phyloP scores from a whole-genome alignment of 1,139 yeast genomes.

The Geotrichum histeridarum region DNA sequence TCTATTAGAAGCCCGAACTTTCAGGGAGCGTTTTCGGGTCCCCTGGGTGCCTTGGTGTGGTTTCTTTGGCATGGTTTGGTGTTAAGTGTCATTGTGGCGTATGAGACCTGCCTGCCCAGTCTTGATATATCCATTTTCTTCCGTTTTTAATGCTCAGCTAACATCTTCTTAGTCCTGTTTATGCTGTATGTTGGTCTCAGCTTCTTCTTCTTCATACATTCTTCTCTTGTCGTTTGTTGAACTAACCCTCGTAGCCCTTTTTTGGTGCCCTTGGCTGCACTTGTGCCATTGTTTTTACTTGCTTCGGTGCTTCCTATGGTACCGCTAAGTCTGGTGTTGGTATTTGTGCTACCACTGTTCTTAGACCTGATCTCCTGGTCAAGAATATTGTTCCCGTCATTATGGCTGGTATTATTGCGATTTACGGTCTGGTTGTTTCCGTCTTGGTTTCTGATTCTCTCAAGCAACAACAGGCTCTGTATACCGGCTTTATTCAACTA shows the following conservation, averaged over 20 bases:
- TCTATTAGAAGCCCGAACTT: too few species aligned
- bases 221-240: conserved; percentile 1
- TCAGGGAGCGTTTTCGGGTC: too few species aligned
- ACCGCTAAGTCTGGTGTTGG: conserved; percentile 98
- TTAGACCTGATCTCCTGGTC: conserved; percentile 74
- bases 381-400: conserved; percentile 66
- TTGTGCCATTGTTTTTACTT: conserved; percentile 96
- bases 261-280: conserved; percentile 99
- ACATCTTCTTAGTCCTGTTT: conserved; percentile 55
- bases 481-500: conserved; percentile 94
- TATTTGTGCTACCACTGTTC: conserved; percentile 94
- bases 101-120: too few species aligned
- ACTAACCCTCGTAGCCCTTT: conserved; percentile 51
- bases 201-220: conserved; percentile 1
- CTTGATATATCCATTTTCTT: neutral
- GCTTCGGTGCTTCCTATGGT: conserved; percentile 92
- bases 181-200: conserved; percentile 45
- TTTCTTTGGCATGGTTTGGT: too few species aligned
- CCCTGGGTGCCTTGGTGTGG: too few species aligned
- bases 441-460: conserved; percentile 93
- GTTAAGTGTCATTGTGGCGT: too few species aligned
- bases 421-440: conserved; percentile 92
- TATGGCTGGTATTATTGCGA: conserved; percentile 96
- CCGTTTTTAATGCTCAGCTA: neutral
- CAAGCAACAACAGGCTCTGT: conserved; percentile 75